Evolutionary conservation across 2,329 filamentous ascomycete genomes (phyloP).

Genomic region (Cylindrodendrum hubeiense): DNA sequence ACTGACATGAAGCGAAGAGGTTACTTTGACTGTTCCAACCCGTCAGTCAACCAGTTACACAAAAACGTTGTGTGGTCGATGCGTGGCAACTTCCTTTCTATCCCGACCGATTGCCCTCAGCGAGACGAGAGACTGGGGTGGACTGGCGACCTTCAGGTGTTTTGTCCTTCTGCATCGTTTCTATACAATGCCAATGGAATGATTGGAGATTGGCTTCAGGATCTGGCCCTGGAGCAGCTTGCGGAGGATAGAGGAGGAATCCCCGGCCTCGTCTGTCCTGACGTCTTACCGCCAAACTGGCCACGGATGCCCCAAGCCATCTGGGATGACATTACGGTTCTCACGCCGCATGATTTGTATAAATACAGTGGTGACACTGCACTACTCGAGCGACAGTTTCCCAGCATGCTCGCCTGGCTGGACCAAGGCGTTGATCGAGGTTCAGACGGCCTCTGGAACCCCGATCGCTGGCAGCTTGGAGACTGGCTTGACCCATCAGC

Average conservation of each 20-base stretch:
- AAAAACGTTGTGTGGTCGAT: slow-evolving; percentile 68
- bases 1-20: slow-evolving; percentile 65
- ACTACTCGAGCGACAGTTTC: slow-evolving; percentile 52
- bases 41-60: slow-evolving; percentile 65
- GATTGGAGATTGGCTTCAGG: slow-evolving; percentile 37
- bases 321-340: slow-evolving; percentile 22
- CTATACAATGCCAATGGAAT: slow-evolving; percentile 66
- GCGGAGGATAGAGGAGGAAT: neutral
- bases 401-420: slow-evolving; percentile 53
- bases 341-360: slow-evolving; percentile 16
- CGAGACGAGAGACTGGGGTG: slow-evolving; percentile 65
- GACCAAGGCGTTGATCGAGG: slow-evolving; percentile 52
- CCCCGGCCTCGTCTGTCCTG: neutral
- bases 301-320: slow-evolving; percentile 2
- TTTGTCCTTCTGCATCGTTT: slow-evolving; percentile 63
- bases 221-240: slow-evolving; percentile 25
- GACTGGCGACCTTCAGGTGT: slow-evolving; percentile 64
- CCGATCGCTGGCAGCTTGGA: slow-evolving; percentile 8
- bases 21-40: slow-evolving; percentile 64
- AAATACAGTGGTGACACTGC: slow-evolving; percentile 11
- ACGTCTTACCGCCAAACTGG: no score
- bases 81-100: slow-evolving; percentile 67
- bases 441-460: slow-evolving; percentile 52
- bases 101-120: slow-evolving; percentile 69
- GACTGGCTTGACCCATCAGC: slow-evolving; percentile 34